phyloP scores from a whole-genome alignment of 2,329 filamentous ascomycete species.

The Aspergillus sp. region DNA sequence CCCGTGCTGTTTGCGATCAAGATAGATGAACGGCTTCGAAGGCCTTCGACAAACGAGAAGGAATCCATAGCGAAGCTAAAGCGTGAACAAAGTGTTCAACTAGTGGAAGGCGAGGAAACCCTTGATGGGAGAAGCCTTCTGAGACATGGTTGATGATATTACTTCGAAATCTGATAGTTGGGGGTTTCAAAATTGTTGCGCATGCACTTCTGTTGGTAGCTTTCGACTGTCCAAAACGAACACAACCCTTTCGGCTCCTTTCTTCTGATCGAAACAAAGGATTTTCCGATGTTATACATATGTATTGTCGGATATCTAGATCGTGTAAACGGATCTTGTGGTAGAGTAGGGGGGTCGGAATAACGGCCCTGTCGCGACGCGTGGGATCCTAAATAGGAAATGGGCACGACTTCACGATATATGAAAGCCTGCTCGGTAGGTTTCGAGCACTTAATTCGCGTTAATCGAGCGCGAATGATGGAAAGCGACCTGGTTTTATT shows the following conservation, averaged over 20 bases:
- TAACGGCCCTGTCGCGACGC: constrained; percentile 10
- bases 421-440: background rate
- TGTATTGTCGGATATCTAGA: constrained; percentile 13
- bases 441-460: background rate
- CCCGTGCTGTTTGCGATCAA: constrained; percentile 11
- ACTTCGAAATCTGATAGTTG: constrained; percentile 9
- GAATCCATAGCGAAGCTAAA: constrained; percentile 32
- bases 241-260: constrained; percentile 2
- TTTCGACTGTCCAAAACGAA: background rate
- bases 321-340: background rate
- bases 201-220: constrained; percentile 10
- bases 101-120: constrained; percentile 28
- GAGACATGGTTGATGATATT: constrained; percentile 26
- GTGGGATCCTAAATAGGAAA: constrained; percentile 6
- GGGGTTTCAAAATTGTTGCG: constrained; percentile 2
- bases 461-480: constrained; percentile 1
- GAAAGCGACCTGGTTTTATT: constrained; percentile 9
- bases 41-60: constrained; percentile 29
- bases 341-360: background rate
- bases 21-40: constrained; percentile 28
- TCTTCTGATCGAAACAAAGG: constrained; percentile 10
- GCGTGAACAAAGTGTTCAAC: constrained; percentile 22
- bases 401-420: background rate
- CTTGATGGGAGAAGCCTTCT: constrained; percentile 21
- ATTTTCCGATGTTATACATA: constrained; percentile 21